phyloP scores from a whole-genome alignment of 441 rosid species.

The Populus hybrid region DNA sequence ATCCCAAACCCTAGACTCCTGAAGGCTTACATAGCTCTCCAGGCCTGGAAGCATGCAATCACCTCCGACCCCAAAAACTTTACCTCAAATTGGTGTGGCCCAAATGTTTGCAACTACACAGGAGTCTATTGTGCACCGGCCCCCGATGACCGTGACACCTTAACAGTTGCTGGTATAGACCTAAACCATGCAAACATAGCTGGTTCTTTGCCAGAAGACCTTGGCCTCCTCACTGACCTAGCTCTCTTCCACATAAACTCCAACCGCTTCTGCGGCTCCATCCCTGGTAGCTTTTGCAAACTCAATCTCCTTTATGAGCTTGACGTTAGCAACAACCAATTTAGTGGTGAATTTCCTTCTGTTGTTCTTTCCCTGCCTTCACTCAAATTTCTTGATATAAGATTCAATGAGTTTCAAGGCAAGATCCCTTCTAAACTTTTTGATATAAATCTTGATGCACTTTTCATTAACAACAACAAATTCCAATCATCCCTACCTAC shows the following conservation, averaged over 20 bases:
- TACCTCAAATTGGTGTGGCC: conserved; percentile 72
- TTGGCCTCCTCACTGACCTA: conserved; percentile 66
- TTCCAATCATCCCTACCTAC: conserved; percentile 52
- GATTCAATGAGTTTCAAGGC: conserved; percentile 59
- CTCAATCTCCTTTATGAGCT: conserved; percentile 55
- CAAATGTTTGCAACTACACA: conserved; percentile 73
- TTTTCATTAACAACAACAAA: conserved; percentile 73
- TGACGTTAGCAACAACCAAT: conserved; percentile 66
- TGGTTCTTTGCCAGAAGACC: conserved; percentile 56
- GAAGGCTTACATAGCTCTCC: conserved; percentile 65
- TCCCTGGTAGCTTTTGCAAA: conserved; percentile 43
- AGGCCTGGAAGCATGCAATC: conserved; percentile 68
- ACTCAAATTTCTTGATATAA: conserved; percentile 65
- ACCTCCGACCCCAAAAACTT: conserved; percentile 61
- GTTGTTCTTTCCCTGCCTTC: conserved; percentile 56
- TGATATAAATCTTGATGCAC: conserved; percentile 66
- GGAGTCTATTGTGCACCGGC: conserved; percentile 77
- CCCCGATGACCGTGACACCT: conserved; percentile 40
- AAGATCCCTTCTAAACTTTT: conserved; percentile 49
- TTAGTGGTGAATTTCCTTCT: conserved; percentile 55
- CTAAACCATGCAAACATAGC: conserved; percentile 61
- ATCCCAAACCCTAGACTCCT: conserved; percentile 55
- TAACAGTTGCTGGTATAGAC: conserved; percentile 75
- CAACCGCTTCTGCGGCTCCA: conserved; percentile 53
- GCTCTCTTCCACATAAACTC: conserved; percentile 68